These are phyloP conservation scores for Phlegmacium glaucopus DNA, from an alignment of 768 basidiomycete species.

Conservation along the genomic window DNA sequence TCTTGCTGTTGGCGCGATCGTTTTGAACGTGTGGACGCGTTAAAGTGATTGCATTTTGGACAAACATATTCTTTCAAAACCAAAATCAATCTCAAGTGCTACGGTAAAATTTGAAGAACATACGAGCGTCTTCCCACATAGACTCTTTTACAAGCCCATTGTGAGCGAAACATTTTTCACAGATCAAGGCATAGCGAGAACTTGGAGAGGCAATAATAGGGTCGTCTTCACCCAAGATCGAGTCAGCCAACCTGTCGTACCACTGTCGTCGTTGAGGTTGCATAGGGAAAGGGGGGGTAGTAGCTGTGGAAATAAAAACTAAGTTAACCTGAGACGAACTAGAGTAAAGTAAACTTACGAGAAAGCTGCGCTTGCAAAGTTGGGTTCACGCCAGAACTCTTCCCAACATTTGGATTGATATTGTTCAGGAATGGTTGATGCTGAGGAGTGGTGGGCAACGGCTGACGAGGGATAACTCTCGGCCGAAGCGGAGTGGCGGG, in stretches of 20 bases:
- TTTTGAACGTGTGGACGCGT: conserved; percentile 45
- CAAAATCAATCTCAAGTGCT: neutral
- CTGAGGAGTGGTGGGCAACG: conserved; percentile 28
- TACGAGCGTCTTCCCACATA: conserved; percentile 80
- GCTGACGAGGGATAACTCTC: conserved; percentile 28
- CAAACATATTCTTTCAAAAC: conserved; percentile 69
- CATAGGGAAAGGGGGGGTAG: conserved; percentile 31
- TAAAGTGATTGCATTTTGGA: conserved; percentile 84
- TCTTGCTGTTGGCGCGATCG: conserved; percentile 17
- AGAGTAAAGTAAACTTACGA: conserved; percentile 16
- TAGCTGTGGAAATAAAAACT: conserved; percentile 13
- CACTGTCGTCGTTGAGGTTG: conserved; percentile 65
- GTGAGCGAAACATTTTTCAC: conserved; percentile 82
- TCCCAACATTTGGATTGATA: conserved; percentile 13
- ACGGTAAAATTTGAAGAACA: conserved; percentile 29
- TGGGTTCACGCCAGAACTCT: conserved; percentile 19
- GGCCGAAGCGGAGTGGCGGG: conserved; percentile 42
- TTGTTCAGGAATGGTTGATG: conserved; percentile 23
- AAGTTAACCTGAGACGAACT: conserved; percentile 1
- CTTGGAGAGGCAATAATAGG: conserved; percentile 35
- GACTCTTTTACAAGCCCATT: conserved; percentile 86
- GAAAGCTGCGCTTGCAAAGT: conserved; percentile 24
- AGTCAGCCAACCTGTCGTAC: conserved; percentile 88
- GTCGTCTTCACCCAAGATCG: conserved; percentile 80
- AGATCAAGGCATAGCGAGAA: conserved; percentile 80